These are phyloP conservation scores for Schoenoplectus tabernaemontani DNA, from an alignment of 202 grass and related monocot genomes.

Conservation along the genomic window DNA sequence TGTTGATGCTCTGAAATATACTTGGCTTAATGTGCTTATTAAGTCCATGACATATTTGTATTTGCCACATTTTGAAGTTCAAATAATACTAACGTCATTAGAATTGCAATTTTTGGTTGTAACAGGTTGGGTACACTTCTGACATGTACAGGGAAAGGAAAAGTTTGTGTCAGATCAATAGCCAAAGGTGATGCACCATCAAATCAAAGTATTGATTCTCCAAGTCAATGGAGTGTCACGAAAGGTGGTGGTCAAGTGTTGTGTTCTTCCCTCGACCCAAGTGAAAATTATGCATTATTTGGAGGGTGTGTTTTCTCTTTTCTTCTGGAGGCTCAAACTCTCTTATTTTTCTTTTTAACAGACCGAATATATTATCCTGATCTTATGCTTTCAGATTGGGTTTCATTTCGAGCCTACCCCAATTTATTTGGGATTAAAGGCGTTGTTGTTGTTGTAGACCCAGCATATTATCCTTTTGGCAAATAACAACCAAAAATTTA, in stretches of 20 bases:
- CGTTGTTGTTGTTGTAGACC: not conserved
- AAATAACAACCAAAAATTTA: not conserved
- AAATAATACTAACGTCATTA: not conserved
- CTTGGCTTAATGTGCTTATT: not conserved
- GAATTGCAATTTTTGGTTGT: constrained; percentile 9
- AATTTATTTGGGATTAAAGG: no score
- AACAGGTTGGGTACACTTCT: constrained; percentile 60
- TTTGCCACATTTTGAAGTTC: not conserved
- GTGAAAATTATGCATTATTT: constrained; percentile 37
- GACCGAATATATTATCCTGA: no score
- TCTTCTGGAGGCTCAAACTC: not conserved
- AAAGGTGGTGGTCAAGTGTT: constrained; percentile 47
- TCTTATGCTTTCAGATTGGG: no score
- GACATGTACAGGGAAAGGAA: constrained; percentile 70
- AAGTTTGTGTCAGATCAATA: constrained; percentile 49
- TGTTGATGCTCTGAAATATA: not conserved
- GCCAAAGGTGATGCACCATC: constrained; percentile 28
- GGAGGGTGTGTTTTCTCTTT: constrained; percentile 62
- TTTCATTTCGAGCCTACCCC: no score
- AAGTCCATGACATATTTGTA: not conserved
- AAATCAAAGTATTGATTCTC: constrained; percentile 26
- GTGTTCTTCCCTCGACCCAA: constrained; percentile 58
- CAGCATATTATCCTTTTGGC: not conserved
- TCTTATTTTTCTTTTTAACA: not conserved
- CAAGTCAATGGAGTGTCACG: constrained; percentile 62